Percentiles rank a stretch among this genome's conserved stretches.
These are phyloP conservation scores for Zarea fungicola DNA, from an alignment of 2,329 filamentous ascomycete genomes.

Conservation along the genomic window DNA sequence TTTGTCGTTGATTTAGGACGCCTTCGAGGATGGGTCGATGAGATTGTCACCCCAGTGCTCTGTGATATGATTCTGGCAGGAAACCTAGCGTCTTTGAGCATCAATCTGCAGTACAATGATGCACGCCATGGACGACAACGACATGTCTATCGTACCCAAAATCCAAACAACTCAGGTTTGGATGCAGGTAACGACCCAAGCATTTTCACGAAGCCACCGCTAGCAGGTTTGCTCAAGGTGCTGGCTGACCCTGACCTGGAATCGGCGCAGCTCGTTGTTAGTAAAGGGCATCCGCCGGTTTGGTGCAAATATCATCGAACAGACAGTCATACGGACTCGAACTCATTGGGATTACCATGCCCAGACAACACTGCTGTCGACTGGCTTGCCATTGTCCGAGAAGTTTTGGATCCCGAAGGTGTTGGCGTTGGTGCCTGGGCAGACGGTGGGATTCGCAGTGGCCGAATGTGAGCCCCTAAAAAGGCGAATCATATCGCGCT, in stretches of 20 bases:
- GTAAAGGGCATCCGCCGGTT: conserved; percentile 28
- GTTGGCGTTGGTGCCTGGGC: conserved; percentile 10
- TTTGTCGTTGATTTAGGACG: conserved; percentile 25
- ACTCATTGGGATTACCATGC: conserved; percentile 10
- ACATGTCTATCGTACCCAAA: neutral
- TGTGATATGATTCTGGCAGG: conserved; percentile 29
- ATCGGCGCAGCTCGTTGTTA: conserved; percentile 33
- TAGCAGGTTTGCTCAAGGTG: conserved; percentile 33
- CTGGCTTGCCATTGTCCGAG: conserved; percentile 27
- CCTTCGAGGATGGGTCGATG: conserved; percentile 28
- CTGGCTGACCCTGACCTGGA: conserved; percentile 42
- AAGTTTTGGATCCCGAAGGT: conserved; percentile 24
- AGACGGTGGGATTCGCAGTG: too few species aligned
- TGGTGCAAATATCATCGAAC: conserved; percentile 44
- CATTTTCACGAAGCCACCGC: conserved; percentile 25
- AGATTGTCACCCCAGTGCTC: conserved; percentile 24
- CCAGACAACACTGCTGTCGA: conserved; percentile 21
- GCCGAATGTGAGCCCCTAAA: too few species aligned
- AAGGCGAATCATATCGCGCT: too few species aligned
- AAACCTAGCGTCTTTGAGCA: conserved; percentile 22
- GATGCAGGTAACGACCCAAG: neutral
- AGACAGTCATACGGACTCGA: too few species aligned
- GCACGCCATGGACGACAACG: neutral
- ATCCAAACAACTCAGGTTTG: neutral
- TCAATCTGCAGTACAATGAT: conserved; percentile 1